These are phyloP conservation scores for Diaporthe ampelina DNA, from an alignment of 2,329 filamentous ascomycete genomes.

Conservation along the genomic window DNA sequence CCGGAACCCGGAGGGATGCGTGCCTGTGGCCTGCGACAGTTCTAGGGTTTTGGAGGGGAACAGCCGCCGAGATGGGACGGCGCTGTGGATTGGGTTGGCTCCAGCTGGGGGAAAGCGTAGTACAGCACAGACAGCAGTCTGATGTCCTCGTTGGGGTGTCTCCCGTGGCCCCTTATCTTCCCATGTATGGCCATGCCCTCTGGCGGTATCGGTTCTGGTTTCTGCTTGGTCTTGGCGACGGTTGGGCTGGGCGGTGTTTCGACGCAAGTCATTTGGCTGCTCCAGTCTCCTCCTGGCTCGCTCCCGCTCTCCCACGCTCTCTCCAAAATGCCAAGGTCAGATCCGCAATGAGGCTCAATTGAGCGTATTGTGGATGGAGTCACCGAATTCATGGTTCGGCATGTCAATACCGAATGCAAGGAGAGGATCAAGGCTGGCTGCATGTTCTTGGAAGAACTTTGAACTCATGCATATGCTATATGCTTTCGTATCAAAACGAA, in stretches of 20 bases:
- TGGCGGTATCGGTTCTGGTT: slow-evolving; percentile 21
- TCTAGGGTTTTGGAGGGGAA: slow-evolving; percentile 15
- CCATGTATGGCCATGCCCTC: background rate
- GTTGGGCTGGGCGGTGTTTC: slow-evolving; percentile 21
- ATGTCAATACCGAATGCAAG: background rate
- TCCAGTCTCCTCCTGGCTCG: slow-evolving; percentile 3
- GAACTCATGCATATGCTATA: background rate
- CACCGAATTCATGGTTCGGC: background rate
- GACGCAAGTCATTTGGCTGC: slow-evolving; percentile 28
- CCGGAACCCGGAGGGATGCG: slow-evolving; percentile 9
- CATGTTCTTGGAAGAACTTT: slow-evolving; percentile 6
- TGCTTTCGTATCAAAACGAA: slow-evolving; percentile 27
- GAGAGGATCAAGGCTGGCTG: slow-evolving; percentile 8
- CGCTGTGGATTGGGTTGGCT: slow-evolving; percentile 16
- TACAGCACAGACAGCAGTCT: slow-evolving; percentile 4
- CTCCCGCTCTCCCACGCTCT: background rate
- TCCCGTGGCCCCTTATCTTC: background rate
- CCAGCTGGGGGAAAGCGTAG: background rate
- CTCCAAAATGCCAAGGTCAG: slow-evolving; percentile 20
- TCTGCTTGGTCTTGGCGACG: slow-evolving; percentile 26
- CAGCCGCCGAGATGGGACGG: slow-evolving; percentile 18
- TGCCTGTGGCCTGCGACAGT: slow-evolving; percentile 26
- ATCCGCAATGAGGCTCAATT: background rate
- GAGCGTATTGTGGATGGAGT: background rate
- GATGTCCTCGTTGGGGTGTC: slow-evolving; percentile 4